These are phyloP conservation scores for Dendrobium officinale DNA, from an alignment of 106 monocot genomes.

Conservation along the genomic window DNA sequence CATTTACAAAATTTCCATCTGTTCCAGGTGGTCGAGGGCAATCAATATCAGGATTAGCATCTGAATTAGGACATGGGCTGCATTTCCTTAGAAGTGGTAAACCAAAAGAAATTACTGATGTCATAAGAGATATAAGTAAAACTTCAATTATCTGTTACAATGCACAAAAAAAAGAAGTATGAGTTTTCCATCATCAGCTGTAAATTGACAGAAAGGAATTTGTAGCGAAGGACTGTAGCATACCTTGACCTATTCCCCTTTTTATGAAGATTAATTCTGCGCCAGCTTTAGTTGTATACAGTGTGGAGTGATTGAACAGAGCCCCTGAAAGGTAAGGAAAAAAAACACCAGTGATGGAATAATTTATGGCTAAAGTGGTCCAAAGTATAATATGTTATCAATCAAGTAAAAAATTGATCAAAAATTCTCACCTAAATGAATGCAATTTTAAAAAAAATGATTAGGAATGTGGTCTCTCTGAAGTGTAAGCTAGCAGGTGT, in stretches of 20 bases:
- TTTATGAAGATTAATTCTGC: constrained; percentile 80
- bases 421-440: neutral
- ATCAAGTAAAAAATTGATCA: neutral
- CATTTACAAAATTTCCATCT: constrained; percentile 96
- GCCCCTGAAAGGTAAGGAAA: constrained; percentile 50
- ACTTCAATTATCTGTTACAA: constrained; percentile 77
- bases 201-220: neutral
- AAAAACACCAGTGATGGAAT: neutral
- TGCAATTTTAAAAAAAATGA: no score
- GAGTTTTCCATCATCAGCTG: constrained; percentile 2
- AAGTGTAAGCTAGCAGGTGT: no score
- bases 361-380: neutral
- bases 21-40: constrained; percentile 92
- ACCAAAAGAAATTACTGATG: constrained; percentile 86
- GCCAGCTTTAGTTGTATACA: constrained; percentile 89
- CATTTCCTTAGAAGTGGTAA: constrained; percentile 88
- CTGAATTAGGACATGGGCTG: constrained; percentile 77
- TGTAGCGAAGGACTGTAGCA: constrained; percentile 5
- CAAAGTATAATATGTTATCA: neutral
- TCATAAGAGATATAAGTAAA: constrained; percentile 77
- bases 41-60: constrained; percentile 70
- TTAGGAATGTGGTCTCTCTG: no score
- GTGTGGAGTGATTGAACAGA: constrained; percentile 93
- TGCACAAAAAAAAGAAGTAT: constrained; percentile 2
- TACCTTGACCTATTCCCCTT: constrained; percentile 86